Conservation (phyloP, 1,139 yeast genomes). For the Sugiyamaella castrensis region DNA sequence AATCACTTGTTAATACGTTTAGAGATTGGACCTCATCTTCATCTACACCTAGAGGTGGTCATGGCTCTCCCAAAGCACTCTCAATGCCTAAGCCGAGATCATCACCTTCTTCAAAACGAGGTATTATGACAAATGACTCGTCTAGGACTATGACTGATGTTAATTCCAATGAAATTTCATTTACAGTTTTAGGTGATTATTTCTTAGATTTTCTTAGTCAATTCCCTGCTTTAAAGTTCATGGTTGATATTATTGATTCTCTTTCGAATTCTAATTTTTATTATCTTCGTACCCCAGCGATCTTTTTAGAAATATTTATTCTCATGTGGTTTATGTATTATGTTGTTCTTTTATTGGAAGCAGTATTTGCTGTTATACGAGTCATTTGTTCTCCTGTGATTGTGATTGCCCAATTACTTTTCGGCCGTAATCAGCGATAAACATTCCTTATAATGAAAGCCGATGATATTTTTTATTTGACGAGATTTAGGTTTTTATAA, state of each 20-base stretch:
- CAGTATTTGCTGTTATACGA: conserved; percentile 20
- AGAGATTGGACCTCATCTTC: conserved; percentile 9
- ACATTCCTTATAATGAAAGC: too few relatives aligned
- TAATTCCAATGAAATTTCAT: conserved; percentile 4
- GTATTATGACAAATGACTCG: not conserved
- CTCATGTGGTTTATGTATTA: conserved; percentile 20
- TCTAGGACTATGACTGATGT: not conserved
- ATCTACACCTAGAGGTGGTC: conserved; percentile 1
- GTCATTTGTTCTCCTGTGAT: conserved; percentile 25
- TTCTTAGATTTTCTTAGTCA: conserved; percentile 5
- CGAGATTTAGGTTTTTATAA: too few relatives aligned
- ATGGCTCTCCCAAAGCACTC: too few relatives aligned
- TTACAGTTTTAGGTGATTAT: conserved; percentile 8
- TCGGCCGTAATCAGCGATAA: conserved; percentile 13
- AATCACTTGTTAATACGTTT: conserved; percentile 7
- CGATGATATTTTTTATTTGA: too few relatives aligned
- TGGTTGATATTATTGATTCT: conserved; percentile 10
- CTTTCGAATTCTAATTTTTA: conserved; percentile 12
- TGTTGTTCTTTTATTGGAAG: conserved; percentile 20
- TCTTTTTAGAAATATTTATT: conserved; percentile 19
- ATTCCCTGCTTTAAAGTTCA: conserved; percentile 4
- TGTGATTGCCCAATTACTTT: conserved; percentile 16
- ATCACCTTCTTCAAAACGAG: not conserved
- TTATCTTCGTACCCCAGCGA: conserved; percentile 17
- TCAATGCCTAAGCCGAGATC: not conserved